Evolutionary conservation across 371 early-diverging fungal genomes (phyloP), one percentile per base, ranked within the genome.

Genomic region (Furculomyces boomerangus): DNA sequence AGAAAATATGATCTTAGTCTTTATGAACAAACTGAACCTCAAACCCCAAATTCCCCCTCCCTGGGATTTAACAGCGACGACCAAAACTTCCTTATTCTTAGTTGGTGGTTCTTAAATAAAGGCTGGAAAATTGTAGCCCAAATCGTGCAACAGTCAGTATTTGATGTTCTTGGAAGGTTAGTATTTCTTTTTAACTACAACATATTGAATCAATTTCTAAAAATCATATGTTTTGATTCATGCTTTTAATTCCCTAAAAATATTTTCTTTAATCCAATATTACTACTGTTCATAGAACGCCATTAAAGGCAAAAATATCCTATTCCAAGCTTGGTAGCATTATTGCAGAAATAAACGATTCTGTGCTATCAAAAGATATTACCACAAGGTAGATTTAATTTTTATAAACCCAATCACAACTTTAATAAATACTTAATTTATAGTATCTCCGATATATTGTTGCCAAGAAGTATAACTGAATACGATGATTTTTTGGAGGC

Each of bases 71-170:
- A 27, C 14, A 32, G 60, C 10, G 60, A 68, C 69, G 88, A 91
- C 62, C 74, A 83, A 50, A 76, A 80, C 73, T 95, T 80, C 62
- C 60, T 95, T 59, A 86, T 87, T 50, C 80, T 84, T 57, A 83
- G 79, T 62, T 93, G 90, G 89, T 93, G 86, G 81, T 63, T 95
- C 31, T 63, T 95, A 60, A 86, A 95, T 65, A 76, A 78, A 55
- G 93, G 93, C 0, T 90, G 91, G 88, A 80, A 75, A 55, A 51
- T 60, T n/a, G 76, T 78, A 57, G 77, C 80, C 50, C 73, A 67
- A 31, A 65, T 73, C 37, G 81, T 94, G 8, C 64, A 71, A 20
- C 63, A 61, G 3, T 85, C 82, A 0, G 83, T 88, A 2, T 73
- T 83, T 50, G 71, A 77, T 30, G 64, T 75, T 13, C 53, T 89